These are phyloP conservation scores for Yamadazyma friedrichii DNA, from an alignment of 1,139 yeast genomes.

Conservation along the genomic window DNA sequence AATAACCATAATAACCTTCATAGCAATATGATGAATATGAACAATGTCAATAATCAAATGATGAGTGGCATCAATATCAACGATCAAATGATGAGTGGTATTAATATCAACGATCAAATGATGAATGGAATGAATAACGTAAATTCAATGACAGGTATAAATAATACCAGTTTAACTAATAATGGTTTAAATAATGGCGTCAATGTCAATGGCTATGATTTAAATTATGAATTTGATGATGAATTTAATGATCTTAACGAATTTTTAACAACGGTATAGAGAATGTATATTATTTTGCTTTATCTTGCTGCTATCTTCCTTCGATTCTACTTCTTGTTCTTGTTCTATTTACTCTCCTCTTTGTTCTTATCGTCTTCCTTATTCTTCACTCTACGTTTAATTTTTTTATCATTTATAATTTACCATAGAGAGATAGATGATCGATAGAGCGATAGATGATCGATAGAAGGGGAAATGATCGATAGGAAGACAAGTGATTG, in stretches of 20 bases:
- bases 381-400: too few relatives aligned
- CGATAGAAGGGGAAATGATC: too few relatives aligned
- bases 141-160: not conserved
- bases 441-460: too few relatives aligned
- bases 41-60: not conserved
- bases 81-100: not conserved
- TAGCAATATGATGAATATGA: too few relatives aligned
- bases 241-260: slow-evolving; percentile 10
- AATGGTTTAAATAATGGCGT: not conserved
- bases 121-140: not conserved
- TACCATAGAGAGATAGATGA: too few relatives aligned
- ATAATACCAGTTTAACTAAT: not conserved
- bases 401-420: too few relatives aligned
- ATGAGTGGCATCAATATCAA: too few relatives aligned
- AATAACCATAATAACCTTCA: too few relatives aligned
- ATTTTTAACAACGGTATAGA: slow-evolving; percentile 9
- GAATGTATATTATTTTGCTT: slow-evolving; percentile 4
- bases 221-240: slow-evolving; percentile 7
- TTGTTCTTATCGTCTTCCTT: too few relatives aligned
- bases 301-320: not conserved
- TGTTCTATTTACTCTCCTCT: not conserved
- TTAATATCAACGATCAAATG: not conserved
- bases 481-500: too few relatives aligned
- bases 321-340: not conserved
- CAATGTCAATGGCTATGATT: not conserved